These are phyloP conservation scores for Pulveroboletus sp. DNA, from an alignment of 768 basidiomycete species.

Conservation along the genomic window DNA sequence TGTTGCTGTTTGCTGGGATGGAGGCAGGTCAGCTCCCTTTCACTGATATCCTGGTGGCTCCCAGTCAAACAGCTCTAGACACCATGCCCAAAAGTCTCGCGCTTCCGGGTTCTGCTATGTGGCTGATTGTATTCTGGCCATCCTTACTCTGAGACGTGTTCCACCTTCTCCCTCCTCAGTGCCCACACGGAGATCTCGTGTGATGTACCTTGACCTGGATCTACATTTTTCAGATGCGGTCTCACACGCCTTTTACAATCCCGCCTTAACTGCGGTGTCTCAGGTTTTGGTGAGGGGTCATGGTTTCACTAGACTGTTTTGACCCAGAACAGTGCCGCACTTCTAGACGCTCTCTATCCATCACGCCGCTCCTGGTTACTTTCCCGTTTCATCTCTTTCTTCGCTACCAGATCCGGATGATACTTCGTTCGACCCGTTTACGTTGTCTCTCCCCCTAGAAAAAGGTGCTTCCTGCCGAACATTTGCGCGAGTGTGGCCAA, in stretches of 20 bases:
- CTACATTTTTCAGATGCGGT: constrained; percentile 90
- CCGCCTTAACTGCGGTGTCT: constrained; percentile 30
- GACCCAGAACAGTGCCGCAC: background rate
- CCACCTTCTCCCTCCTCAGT: constrained; percentile 13
- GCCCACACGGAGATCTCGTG: constrained; percentile 43
- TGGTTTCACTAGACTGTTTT: background rate
- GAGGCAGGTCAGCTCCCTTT: constrained; percentile 56
- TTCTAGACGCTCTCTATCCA: constrained; percentile 80
- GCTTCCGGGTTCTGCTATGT: constrained; percentile 95
- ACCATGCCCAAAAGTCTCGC: constrained; percentile 73
- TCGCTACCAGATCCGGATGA: constrained; percentile 39
- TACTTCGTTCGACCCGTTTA: constrained; percentile 48
- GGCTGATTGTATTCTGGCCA: constrained; percentile 79
- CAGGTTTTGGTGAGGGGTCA: constrained; percentile 44
- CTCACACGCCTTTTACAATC: constrained; percentile 63
- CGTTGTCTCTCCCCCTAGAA: constrained; percentile 74
- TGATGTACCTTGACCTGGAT: constrained; percentile 92
- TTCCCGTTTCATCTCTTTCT: constrained; percentile 57
- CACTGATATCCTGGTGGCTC: background rate
- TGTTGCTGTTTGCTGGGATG: constrained; percentile 85
- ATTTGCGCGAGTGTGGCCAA: constrained; percentile 58
- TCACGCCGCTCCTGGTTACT: constrained; percentile 79
- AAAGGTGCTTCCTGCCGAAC: constrained; percentile 65
- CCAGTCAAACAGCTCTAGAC: constrained; percentile 38
- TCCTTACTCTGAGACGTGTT: constrained; percentile 59